Base-by-base conservation (phyloP, 371 early-diverging fungal species). In the Pancytospora philotis region DNA sequence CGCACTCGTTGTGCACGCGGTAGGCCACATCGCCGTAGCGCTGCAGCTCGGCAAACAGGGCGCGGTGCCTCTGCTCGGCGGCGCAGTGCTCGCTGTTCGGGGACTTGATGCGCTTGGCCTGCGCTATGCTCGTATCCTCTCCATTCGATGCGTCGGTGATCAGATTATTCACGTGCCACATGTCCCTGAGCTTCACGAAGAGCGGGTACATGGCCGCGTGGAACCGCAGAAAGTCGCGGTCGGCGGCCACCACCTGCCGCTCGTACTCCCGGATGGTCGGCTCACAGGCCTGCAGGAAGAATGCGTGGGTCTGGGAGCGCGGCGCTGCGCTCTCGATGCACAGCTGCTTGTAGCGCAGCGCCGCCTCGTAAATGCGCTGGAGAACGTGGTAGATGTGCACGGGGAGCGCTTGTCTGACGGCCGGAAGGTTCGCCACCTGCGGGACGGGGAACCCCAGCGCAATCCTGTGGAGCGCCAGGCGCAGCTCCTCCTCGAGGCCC, bases 141-240 rank as follows among this genome's bases (percentile, higher is more conserved):
- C 27, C 27, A 25, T 55, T 16, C 10, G 10, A 10, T 27, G 16
- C 34, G 10, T 55, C 27, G 30, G 27, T 61, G 2, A 74, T 50
- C 31, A 36, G 57, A 3, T 74, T 63, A 28, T 66, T 58, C 13
- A 74, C 19, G 4, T 66, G 51, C 13, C 63, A 39, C 49, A 71
- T 16, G 10, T 67, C 49, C 32, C 50, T 22, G n/a, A 76, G 31
- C 34, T 50, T 72, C 39, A 50, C 39, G 56, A 65, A 76, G 1
- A 28, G 1, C 3, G 50, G 36, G 45, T 68, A 65, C 76, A 76
- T 72, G 2, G 39, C 50, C 19, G 48, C 19, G 59, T 71, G 62
- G 35, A 72, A 69, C 4, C 36, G 28, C 8, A 72, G 49, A 19
- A 76, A 45, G 30, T 65, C 75, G 13, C 57, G 27, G 38, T 38